phyloP scores from a whole-genome alignment of 768 basidiomycete species.

The Panaeolus cyanescens region DNA sequence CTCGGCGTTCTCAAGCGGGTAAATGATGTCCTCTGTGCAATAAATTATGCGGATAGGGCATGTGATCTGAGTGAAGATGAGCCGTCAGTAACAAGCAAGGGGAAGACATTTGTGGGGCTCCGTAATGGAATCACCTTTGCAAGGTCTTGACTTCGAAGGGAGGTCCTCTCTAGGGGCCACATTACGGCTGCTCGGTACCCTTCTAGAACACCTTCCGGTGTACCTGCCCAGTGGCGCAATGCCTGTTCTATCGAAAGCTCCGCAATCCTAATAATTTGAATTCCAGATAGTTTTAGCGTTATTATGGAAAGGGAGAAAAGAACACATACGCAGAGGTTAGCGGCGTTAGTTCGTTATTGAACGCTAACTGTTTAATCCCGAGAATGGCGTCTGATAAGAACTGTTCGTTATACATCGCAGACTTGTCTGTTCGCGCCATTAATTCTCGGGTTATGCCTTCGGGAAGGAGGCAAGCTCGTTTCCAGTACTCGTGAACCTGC shows the following conservation, averaged over 20 bases:
- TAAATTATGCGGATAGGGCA: slow-evolving; percentile 15
- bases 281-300: neutral
- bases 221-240: slow-evolving; percentile 13
- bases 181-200: slow-evolving; percentile 6
- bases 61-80: slow-evolving; percentile 6
- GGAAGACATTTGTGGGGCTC: neutral
- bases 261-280: slow-evolving; percentile 9
- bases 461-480: neutral
- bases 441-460: neutral
- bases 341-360: slow-evolving; percentile 11
- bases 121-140: slow-evolving; percentile 6
- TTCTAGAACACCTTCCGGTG: slow-evolving; percentile 9
- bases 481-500: slow-evolving; percentile 14
- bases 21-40: slow-evolving; percentile 16
- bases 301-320: neutral
- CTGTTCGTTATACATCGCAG: neutral
- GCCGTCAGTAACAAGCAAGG: neutral
- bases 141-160: slow-evolving; percentile 4
- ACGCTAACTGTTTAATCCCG: slow-evolving; percentile 7
- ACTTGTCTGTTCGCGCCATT: neutral
- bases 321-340: slow-evolving; percentile 9
- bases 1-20: slow-evolving; percentile 9
- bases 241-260: slow-evolving; percentile 9
- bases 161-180: slow-evolving; percentile 13
- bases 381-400: slow-evolving; percentile 1